These are phyloP conservation scores for Fusarium graminum DNA, from an alignment of 2,329 filamentous ascomycete species.

Conservation along the genomic window DNA sequence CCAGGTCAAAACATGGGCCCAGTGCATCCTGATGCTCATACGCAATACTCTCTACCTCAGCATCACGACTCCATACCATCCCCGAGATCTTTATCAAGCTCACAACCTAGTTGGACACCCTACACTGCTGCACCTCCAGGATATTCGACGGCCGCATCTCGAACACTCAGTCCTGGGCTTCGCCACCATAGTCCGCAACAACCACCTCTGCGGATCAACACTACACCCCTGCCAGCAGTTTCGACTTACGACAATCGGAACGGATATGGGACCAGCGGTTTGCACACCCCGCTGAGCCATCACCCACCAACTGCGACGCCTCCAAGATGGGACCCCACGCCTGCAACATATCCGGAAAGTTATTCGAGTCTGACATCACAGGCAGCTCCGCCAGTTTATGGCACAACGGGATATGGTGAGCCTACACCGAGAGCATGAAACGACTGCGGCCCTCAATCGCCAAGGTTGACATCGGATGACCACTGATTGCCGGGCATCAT, in stretches of 20 bases:
- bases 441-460: slow-evolving; percentile 28
- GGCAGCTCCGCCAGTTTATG: slow-evolving; percentile 57
- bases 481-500: slow-evolving; percentile 30
- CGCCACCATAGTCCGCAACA: slow-evolving; percentile 55
- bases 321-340: slow-evolving; percentile 58
- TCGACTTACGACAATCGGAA: slow-evolving; percentile 56
- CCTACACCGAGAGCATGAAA: slow-evolving; percentile 58
- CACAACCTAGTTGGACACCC: slow-evolving; percentile 62
- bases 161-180: slow-evolving; percentile 59
- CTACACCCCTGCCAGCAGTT: slow-evolving; percentile 55
- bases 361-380: slow-evolving; percentile 57
- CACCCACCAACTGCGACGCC: slow-evolving; percentile 55
- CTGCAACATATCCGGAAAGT: slow-evolving; percentile 55
- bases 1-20: slow-evolving; percentile 54
- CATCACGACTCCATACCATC: slow-evolving; percentile 66
- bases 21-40: slow-evolving; percentile 52
- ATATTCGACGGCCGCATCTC: slow-evolving; percentile 53
- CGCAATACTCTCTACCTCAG: slow-evolving; percentile 58
- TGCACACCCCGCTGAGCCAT: slow-evolving; percentile 58
- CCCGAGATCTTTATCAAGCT: slow-evolving; percentile 64
- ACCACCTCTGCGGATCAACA: slow-evolving; percentile 55
- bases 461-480: slow-evolving; percentile 42
- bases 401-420: slow-evolving; percentile 58
- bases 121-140: slow-evolving; percentile 56
- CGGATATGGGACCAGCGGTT: slow-evolving; percentile 57